Percentiles rank a stretch among this genome's conserved stretches.
Conservation (phyloP, 208 protist genomes). For the Endotrypanum monterogeii region DNA sequence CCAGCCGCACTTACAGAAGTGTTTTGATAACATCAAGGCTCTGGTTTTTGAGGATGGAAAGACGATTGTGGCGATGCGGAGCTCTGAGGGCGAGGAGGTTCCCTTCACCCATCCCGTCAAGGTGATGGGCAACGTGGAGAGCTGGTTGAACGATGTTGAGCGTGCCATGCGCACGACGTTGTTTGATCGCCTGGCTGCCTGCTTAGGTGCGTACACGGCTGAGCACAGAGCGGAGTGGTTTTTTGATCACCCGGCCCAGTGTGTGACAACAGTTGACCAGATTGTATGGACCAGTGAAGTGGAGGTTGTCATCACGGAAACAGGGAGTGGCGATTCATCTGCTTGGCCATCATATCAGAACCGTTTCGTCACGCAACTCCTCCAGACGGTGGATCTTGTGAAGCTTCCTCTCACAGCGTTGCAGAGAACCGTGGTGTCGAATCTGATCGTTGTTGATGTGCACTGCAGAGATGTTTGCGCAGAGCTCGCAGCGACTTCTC, state of each 20-base stretch:
- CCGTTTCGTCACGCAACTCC: constrained; percentile 76
- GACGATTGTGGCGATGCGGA: constrained; percentile 88
- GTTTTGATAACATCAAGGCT: constrained; percentile 94
- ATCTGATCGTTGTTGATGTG: constrained; percentile 95
- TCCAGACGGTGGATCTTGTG: constrained; percentile 90
- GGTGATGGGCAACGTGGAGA: constrained; percentile 93
- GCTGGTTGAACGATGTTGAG: constrained; percentile 94
- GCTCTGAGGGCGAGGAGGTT: constrained; percentile 91
- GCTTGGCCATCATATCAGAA: constrained; percentile 72
- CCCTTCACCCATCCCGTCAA: constrained; percentile 75
- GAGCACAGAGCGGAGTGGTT: constrained; percentile 85
- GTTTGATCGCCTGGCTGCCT: constrained; percentile 57
- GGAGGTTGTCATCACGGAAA: constrained; percentile 62
- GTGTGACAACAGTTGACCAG: constrained; percentile 86
- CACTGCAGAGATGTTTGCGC: constrained; percentile 93
- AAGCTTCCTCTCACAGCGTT: constrained; percentile 76
- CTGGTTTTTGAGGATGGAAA: constrained; percentile 79
- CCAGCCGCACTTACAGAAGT: constrained; percentile 95
- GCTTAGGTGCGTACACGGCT: constrained; percentile 59
- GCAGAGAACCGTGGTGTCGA: constrained; percentile 88
- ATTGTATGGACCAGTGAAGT: constrained; percentile 94
- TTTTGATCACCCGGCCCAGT: constrained; percentile 91
- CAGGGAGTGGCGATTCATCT: constrained; percentile 17
- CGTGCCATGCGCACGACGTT: constrained; percentile 86
- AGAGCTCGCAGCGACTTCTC: constrained; percentile 48